These are phyloP conservation scores for Alternaria angustiovoidea DNA, from an alignment of 2,329 filamentous ascomycete species.

Conservation along the genomic window DNA sequence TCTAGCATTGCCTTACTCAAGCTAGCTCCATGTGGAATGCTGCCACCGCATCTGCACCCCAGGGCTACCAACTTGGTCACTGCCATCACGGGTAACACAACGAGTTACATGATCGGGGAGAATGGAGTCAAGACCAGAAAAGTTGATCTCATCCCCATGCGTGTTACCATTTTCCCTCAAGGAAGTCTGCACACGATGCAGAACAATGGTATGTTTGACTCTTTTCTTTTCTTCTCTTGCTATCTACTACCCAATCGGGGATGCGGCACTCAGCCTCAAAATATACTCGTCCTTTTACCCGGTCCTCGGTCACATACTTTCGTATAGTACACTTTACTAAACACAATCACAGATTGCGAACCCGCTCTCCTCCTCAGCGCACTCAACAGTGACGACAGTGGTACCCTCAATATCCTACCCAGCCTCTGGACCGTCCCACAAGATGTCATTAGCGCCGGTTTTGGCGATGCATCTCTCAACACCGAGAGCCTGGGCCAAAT, in stretches of 20 bases:
- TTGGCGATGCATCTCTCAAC: conserved; percentile 49
- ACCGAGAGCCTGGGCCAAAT: conserved; percentile 39
- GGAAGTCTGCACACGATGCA: conserved; percentile 61
- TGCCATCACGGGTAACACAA: conserved; percentile 58
- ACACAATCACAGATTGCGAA: conserved; percentile 52
- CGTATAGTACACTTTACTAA: conserved; percentile 1
- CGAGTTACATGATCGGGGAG: conserved; percentile 62
- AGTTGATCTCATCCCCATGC: conserved; percentile 53
- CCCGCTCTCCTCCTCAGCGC: conserved; percentile 60
- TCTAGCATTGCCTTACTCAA: conserved; percentile 58
- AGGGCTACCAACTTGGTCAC: conserved; percentile 61
- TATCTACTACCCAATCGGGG: background rate
- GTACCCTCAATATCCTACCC: conserved; percentile 60
- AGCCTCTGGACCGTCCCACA: conserved; percentile 52
- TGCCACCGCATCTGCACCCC: conserved; percentile 61
- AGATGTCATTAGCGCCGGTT: conserved; percentile 55
- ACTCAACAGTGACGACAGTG: conserved; percentile 59
- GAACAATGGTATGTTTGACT: conserved; percentile 54
- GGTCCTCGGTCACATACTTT: background rate
- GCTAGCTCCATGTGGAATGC: conserved; percentile 62
- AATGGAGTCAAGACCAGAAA: conserved; percentile 58
- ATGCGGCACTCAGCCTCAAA: background rate
- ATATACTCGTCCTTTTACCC: background rate
- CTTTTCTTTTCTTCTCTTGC: conserved; percentile 7
- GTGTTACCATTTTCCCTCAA: conserved; percentile 61